Base-by-base conservation (phyloP, 176 grass and related monocot species). In the Oryza australiensis region DNA sequence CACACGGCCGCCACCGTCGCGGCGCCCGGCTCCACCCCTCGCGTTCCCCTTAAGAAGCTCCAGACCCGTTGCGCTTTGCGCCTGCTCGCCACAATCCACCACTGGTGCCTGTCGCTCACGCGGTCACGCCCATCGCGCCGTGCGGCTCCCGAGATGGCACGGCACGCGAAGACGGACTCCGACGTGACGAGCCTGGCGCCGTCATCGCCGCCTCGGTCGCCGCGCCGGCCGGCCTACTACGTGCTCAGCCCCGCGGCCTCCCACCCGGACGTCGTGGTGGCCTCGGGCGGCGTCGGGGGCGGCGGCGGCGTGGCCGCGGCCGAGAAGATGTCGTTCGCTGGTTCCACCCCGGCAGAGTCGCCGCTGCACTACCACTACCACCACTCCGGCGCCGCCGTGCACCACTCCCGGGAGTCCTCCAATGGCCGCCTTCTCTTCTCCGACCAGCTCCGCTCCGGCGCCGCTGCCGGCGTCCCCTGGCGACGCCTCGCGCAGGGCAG, bases 321-420 rank as follows among this genome's bases (percentile, higher is more conserved):
- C 48, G 94, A 94, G 82, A 89, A 91, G 67, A 85, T 91, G 81
- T 97, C 94, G 34, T 85, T 94, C 26, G 86, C 87, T 3, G 95
- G 90, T 5, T 90, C 93, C 46, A 92, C 88, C 14, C 96, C 96
- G 2, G 87, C 89, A 23, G 96, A 86, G 42, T 95, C 93, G n/a
- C 96, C 96, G 33, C 80, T 95, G 62, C 92, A 91, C 70, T 82
- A 84, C 84, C 86, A 92, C 45, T 89, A 90, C 65, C 77, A 81
- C 64, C 71, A 74, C 70, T 72, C 84, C 18, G 77, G 83, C 40
- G 89, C 77, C 66, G 86, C 77, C 18, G 29, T 83, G 85, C 93
- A 99, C 89, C 96, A 95, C 93, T 95, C 91, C 42, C 82, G 96
- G 28, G 96, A 99, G 89, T 95, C 91, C 9, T 90, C 89, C 83